phyloP scores from a whole-genome alignment of 768 basidiomycete species.

The Boletellus sp. region DNA sequence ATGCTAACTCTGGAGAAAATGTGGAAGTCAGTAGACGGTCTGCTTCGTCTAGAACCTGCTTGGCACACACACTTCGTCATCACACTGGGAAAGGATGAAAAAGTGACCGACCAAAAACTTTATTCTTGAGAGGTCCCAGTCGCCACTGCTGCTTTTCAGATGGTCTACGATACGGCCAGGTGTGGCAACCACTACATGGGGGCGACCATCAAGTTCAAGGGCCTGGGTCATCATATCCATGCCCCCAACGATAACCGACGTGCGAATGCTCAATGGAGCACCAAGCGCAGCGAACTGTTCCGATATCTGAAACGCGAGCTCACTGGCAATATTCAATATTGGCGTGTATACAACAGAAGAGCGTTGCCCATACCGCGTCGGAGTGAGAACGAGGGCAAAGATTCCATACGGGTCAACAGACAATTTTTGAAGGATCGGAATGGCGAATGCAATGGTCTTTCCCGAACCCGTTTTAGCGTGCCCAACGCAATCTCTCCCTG shows the following conservation, averaged over 20 bases:
- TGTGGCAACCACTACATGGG: conserved; percentile 93
- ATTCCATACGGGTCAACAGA: conserved; percentile 91
- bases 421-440: conserved; percentile 89
- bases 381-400: conserved; percentile 89
- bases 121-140: conserved; percentile 83
- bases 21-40: conserved; percentile 88
- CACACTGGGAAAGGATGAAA: neutral
- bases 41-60: conserved; percentile 91
- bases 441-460: conserved; percentile 95
- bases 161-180: conserved; percentile 94
- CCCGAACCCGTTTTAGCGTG: conserved; percentile 98
- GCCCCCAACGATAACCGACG: conserved; percentile 90
- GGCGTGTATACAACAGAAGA: neutral
- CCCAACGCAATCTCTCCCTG: conserved; percentile 94
- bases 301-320: conserved; percentile 94
- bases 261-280: conserved; percentile 71
- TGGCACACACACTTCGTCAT: neutral
- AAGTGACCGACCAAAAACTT: conserved; percentile 67
- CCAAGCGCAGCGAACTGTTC: conserved; percentile 96
- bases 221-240: conserved; percentile 99
- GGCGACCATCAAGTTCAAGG: conserved; percentile 75
- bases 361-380: conserved; percentile 67
- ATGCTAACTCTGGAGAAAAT: conserved; percentile 80
- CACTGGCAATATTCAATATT: conserved; percentile 44
- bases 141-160: conserved; percentile 64